Evolutionary conservation across 371 early-diverging fungal genomes (phyloP).

Genomic region (Rhizopus arrhizus): DNA sequence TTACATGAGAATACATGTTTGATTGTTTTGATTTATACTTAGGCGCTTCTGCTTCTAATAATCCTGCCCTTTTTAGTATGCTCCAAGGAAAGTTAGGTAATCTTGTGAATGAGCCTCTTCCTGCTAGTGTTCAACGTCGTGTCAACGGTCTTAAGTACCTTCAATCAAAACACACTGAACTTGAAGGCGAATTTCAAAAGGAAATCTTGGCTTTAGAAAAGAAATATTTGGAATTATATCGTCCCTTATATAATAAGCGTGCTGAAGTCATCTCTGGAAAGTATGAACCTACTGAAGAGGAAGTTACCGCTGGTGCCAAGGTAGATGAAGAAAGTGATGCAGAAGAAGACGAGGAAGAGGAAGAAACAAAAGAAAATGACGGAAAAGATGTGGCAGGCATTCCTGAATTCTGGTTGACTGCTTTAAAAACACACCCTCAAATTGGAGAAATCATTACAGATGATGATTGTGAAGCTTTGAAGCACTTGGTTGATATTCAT

Average conservation of each 20-base stretch:
- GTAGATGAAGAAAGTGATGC: conserved; percentile 57
- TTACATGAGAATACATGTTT: too few relatives aligned
- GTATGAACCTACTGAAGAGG: conserved; percentile 86
- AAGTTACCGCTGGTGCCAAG: conserved; percentile 68
- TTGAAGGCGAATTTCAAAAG: conserved; percentile 86
- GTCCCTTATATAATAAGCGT: conserved; percentile 89
- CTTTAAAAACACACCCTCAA: conserved; percentile 82
- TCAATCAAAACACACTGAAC: conserved; percentile 78
- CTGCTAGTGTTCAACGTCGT: conserved; percentile 75
- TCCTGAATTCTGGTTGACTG: conserved; percentile 94
- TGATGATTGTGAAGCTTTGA: conserved; percentile 83
- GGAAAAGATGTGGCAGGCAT: conserved; percentile 55
- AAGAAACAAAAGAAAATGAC: conserved; percentile 48
- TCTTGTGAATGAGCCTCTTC: conserved; percentile 71
- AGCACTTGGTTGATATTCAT: conserved; percentile 84
- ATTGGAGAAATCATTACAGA: conserved; percentile 85
- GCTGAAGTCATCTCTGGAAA: conserved; percentile 74
- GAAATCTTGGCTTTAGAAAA: conserved; percentile 93
- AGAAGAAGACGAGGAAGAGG: conserved; percentile 36
- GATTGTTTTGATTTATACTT: background rate
- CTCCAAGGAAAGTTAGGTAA: conserved; percentile 65
- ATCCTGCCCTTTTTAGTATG: conserved; percentile 51
- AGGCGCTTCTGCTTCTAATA: conserved; percentile 27
- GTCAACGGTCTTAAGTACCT: conserved; percentile 82
- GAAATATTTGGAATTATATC: conserved; percentile 85